phyloP scores from a whole-genome alignment of 2,329 filamentous ascomycete genomes.

The Trichoderma sp. region DNA sequence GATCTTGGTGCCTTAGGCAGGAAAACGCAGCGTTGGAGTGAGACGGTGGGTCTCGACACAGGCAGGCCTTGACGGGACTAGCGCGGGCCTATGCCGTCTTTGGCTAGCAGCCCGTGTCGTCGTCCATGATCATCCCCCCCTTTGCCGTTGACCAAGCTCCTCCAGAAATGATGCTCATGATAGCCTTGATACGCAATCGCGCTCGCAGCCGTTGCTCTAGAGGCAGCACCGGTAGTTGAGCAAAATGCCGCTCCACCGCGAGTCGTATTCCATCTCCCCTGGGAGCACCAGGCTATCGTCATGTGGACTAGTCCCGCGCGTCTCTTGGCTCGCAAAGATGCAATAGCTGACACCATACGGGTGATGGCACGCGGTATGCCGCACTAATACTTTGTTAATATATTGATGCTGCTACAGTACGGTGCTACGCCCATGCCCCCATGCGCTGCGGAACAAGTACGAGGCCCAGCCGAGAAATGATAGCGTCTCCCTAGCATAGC shows the following conservation, averaged over 20 bases:
- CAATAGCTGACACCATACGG: neutral
- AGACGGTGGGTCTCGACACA: neutral
- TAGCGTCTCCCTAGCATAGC: neutral
- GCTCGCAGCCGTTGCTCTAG: neutral
- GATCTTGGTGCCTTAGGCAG: slow-evolving; percentile 16
- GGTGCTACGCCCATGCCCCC: neutral
- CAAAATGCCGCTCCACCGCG: neutral
- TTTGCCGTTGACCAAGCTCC: neutral
- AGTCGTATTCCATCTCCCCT: slow-evolving; percentile 7
- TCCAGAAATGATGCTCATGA: neutral
- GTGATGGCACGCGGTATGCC: neutral
- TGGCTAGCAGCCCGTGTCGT: slow-evolving; percentile 9
- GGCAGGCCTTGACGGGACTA: slow-evolving; percentile 12
- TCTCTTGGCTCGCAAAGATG: neutral
- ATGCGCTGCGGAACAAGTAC: neutral
- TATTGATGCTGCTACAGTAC: neutral
- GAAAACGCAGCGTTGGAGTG: neutral
- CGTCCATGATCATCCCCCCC: slow-evolving; percentile 3
- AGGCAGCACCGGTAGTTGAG: slow-evolving; percentile 8
- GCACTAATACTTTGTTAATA: neutral
- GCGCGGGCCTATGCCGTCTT: neutral
- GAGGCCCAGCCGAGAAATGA: neutral
- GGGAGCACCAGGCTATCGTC: slow-evolving; percentile 9
- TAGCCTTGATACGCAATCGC: neutral
- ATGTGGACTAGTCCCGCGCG: slow-evolving; percentile 16